Evolutionary conservation across 306 rosid species (phyloP), one percentile per base, ranked within the genome.

Genomic region (Glycyrrhiza uralensis): DNA sequence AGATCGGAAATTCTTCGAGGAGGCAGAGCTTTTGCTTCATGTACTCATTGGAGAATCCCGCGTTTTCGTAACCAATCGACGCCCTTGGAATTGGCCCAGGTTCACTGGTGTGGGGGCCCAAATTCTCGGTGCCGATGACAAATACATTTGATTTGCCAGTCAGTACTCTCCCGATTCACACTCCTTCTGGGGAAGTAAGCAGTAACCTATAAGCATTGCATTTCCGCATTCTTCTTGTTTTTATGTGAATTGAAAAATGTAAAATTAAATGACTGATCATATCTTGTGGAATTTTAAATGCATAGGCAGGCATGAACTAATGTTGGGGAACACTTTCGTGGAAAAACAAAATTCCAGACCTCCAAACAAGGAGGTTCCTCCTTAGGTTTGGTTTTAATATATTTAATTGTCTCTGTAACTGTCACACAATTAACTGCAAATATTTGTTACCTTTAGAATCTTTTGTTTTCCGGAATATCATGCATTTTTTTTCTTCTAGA

Each of bases 21-120:
- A 76, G 85, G 74, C 96, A 93, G 83, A 91, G 86, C 60, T 91
- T 93, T 72, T 93, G 98, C 86, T 91, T 89, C 38, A 93, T 93
- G 91, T 93, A 89, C 50, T 77, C 96, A 0, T 85, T 93, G 4
- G 96, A 93, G 81, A 93, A 46, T 58, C 98, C 98, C 22, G 85
- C 86, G 0, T 93, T 91, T n/a, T 64, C 72, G 74, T 1, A 84
- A 86, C 57, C 80, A 65, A 0, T 77, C 89, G 72, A 68, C 94
- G 32, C 62, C 74, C 7, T 54, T 83, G 1, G 96, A 93, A 51
- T 23, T 68, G 59, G 81, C 84, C 20, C 94, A 85, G 97, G 49
- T 83, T 69, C 64, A 91, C 96, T 1, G 98, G 98, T 33, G 94
- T 89, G 29, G 97, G 96, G 12, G 97, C 97, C 3, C 98, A 93